Conservation (phyloP, 352 stramenopile species). For the Pythium pyrilobum region DNA sequence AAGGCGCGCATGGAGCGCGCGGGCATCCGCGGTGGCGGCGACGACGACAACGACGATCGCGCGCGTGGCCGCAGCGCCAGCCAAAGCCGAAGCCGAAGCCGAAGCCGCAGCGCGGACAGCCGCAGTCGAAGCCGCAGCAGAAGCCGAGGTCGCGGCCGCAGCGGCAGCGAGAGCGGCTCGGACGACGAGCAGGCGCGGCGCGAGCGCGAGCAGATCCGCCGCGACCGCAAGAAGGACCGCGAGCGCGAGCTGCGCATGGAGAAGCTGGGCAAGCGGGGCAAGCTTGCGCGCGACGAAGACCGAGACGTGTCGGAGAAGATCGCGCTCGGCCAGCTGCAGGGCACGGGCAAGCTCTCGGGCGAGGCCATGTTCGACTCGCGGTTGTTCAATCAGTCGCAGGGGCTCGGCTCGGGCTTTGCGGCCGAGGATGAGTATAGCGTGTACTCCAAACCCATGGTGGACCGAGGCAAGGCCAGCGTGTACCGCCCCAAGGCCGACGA, state of each 20-base stretch:
- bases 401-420: slow-evolving; percentile 95
- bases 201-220: slow-evolving; percentile 75
- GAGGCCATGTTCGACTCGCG: slow-evolving; percentile 95
- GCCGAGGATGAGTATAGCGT: slow-evolving; percentile 98
- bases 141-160: slow-evolving; percentile 3
- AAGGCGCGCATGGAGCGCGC: slow-evolving; percentile 92
- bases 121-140: slow-evolving; percentile 10
- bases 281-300: slow-evolving; percentile 92
- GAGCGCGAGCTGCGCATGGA: slow-evolving; percentile 94
- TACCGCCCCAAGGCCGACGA: slow-evolving; percentile 89
- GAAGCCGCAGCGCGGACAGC: slow-evolving; percentile 9
- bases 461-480: slow-evolving; percentile 84
- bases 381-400: slow-evolving; percentile 98
- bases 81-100: slow-evolving; percentile 9
- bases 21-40: slow-evolving; percentile 37
- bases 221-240: slow-evolving; percentile 92
- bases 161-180: slow-evolving; percentile 27
- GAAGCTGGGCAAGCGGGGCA: slow-evolving; percentile 88
- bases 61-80: slow-evolving; percentile 16
- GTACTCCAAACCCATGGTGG: slow-evolving; percentile 97
- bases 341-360: slow-evolving; percentile 68
- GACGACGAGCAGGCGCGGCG: slow-evolving; percentile 36
- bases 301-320: slow-evolving; percentile 99
- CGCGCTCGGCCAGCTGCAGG: slow-evolving; percentile 94
- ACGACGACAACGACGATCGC: slow-evolving; percentile 31